These are phyloP conservation scores for Maudiozyma saulgeensis DNA, from an alignment of 805 yeast genomes.

Conservation along the genomic window DNA sequence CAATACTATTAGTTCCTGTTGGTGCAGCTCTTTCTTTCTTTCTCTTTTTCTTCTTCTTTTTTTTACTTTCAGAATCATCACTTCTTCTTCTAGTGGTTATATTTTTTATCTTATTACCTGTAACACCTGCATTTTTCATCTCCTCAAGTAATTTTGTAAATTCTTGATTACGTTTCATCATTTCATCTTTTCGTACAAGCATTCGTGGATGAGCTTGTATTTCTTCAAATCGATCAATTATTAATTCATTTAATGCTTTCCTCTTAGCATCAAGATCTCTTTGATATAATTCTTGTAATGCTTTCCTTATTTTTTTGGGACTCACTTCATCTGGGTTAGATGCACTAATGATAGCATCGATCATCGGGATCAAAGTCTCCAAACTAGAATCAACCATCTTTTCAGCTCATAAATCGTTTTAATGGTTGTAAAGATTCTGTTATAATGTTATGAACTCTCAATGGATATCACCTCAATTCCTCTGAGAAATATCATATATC, in stretches of 20 bases:
- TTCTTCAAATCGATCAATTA: conserved; percentile 48
- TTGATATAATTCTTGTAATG: conserved; percentile 60
- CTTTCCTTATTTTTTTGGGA: conserved; percentile 60
- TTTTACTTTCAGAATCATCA: neutral
- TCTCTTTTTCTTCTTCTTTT: conserved; percentile 10
- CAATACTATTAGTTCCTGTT: conserved; percentile 20
- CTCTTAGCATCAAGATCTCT: conserved; percentile 42
- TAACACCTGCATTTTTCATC: conserved; percentile 7
- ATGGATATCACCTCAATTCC: no score
- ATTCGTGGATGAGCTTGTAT: conserved; percentile 30
- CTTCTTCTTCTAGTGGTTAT: neutral
- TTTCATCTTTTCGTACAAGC: conserved; percentile 27
- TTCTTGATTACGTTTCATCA: conserved; percentile 41
- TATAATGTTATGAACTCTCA: no score
- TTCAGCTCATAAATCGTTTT: neutral
- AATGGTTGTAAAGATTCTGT: neutral
- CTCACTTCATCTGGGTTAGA: conserved; percentile 62
- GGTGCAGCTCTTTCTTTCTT: conserved; percentile 5
- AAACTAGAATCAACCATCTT: conserved; percentile 4
- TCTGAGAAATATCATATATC: no score
- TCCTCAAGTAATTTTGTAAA: conserved; percentile 42
- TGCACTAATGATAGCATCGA: conserved; percentile 65
- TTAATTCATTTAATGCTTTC: conserved; percentile 50
- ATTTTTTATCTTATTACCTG: conserved; percentile 6
- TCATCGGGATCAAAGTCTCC: conserved; percentile 45